Percentiles rank a stretch among this genome's conserved stretches.
phyloP scores from a whole-genome alignment of 352 stramenopile genomes.

The Globisporangium nunn region DNA sequence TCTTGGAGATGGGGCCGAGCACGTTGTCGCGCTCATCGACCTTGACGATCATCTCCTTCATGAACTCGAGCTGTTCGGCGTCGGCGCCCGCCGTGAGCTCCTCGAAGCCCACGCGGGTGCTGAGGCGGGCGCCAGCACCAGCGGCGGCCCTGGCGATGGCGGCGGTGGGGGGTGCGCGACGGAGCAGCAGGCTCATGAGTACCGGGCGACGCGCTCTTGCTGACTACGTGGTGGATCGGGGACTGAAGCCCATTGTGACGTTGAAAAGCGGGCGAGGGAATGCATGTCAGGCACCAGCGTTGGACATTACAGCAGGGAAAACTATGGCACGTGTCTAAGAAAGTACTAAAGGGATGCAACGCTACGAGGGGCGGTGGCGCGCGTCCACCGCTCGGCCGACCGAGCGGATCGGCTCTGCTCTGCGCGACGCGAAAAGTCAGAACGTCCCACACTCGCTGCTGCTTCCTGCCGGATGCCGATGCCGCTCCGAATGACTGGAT shows the following conservation, averaged over 20 bases:
- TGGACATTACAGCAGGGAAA: conserved; percentile 1
- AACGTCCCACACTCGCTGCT: background rate
- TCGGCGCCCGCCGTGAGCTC: conserved; percentile 64
- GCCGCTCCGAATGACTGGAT: background rate
- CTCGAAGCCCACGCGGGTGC: conserved; percentile 41
- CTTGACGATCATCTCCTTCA: conserved; percentile 89
- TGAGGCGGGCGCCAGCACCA: conserved; percentile 8
- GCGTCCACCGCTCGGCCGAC: too few species aligned
- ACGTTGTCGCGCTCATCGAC: conserved; percentile 80
- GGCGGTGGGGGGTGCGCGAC: conserved; percentile 8
- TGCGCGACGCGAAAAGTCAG: background rate
- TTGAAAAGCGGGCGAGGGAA: background rate
- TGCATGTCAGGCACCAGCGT: background rate
- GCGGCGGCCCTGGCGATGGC: conserved; percentile 6
- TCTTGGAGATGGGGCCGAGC: conserved; percentile 84
- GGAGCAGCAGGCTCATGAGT: background rate
- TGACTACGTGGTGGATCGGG: background rate
- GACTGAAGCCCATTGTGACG: background rate
- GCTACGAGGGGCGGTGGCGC: too few species aligned
- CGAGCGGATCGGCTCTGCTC: too few species aligned
- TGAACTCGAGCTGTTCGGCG: conserved; percentile 77
- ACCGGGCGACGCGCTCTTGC: background rate
- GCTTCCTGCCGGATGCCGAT: background rate
- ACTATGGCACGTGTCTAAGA: conserved; percentile 1
- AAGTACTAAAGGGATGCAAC: background rate